These are phyloP conservation scores for Drechslera avenae DNA, from an alignment of 2,329 filamentous ascomycete species.

Conservation along the genomic window DNA sequence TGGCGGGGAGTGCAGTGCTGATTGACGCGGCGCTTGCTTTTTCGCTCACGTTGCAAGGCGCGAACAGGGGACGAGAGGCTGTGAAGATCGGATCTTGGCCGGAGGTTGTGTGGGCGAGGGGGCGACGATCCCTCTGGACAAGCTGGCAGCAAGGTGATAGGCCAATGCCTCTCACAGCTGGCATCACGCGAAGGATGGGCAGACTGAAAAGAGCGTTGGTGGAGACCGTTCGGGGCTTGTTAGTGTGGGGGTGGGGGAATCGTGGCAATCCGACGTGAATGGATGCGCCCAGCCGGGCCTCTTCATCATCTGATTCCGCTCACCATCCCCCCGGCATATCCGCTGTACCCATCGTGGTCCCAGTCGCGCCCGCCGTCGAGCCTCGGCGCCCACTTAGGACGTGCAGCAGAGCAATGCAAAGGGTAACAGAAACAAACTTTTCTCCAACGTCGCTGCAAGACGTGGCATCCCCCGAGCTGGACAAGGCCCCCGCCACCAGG, in stretches of 20 bases:
- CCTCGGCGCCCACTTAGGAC: conserved; percentile 18
- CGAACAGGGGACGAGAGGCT: conserved; percentile 30
- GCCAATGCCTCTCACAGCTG: conserved; percentile 36
- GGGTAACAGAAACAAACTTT: conserved; percentile 23
- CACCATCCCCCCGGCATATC: conserved; percentile 23
- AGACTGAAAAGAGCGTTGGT: conserved; percentile 41
- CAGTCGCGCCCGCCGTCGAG: conserved; percentile 27
- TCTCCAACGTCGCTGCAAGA: conserved; percentile 33
- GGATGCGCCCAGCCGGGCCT: conserved; percentile 25
- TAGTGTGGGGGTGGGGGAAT: conserved; percentile 49
- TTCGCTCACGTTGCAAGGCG: conserved; percentile 30
- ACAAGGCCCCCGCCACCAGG: conserved; percentile 35
- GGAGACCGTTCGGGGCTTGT: conserved; percentile 35
- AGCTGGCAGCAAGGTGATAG: conserved; percentile 34
- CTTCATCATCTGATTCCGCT: conserved; percentile 47
- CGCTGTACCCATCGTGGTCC: conserved; percentile 35
- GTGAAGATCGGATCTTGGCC: conserved; percentile 42
- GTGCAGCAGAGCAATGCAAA: conserved; percentile 30
- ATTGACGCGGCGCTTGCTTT: conserved; percentile 42
- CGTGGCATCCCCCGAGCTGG: conserved; percentile 38
- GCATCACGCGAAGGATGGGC: conserved; percentile 41
- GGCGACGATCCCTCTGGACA: conserved; percentile 45
- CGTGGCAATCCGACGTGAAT: conserved; percentile 23
- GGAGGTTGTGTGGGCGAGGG: conserved; percentile 35
- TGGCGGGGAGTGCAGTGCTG: conserved; percentile 29